Evolutionary conservation across 148 eudicot species (phyloP).

Genomic region (Heliosperma pusillum): DNA sequence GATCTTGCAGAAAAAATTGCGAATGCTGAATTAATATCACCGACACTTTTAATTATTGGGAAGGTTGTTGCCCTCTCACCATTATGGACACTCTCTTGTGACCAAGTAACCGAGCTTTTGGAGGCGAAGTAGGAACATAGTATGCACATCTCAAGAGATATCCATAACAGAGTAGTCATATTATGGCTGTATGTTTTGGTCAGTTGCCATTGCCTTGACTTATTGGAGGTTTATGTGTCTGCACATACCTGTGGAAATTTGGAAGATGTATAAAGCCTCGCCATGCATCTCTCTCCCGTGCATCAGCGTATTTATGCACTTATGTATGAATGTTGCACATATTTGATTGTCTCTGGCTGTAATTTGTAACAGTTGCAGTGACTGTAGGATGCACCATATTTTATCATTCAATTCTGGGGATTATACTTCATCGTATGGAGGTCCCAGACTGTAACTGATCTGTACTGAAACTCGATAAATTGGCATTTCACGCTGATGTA

Average conservation of each 20-base stretch:
- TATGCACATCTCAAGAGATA: background rate
- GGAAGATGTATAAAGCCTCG: background rate
- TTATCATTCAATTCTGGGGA: background rate
- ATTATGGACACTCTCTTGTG: conserved; percentile 53
- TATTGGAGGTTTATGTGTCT: background rate
- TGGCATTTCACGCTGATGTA: too few relatives aligned
- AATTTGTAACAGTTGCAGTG: background rate
- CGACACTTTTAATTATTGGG: conserved; percentile 88
- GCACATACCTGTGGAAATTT: background rate
- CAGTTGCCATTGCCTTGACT: background rate
- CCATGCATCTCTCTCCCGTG: background rate
- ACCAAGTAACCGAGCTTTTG: conserved; percentile 22
- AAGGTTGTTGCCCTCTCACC: conserved; percentile 93
- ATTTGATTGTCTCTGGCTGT: background rate
- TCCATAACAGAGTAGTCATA: background rate
- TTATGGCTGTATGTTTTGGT: background rate
- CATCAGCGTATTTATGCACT: background rate
- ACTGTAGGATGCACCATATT: background rate
- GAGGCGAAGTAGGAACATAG: conserved; percentile 24
- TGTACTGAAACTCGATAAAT: background rate
- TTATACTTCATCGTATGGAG: background rate
- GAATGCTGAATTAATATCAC: conserved; percentile 59
- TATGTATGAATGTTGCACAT: background rate
- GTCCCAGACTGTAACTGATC: background rate
- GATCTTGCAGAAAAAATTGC: conserved; percentile 67